Evolutionary conservation across 1,139 yeast genomes (phyloP).

Genomic region (Wickerhamiella infanticola): DNA sequence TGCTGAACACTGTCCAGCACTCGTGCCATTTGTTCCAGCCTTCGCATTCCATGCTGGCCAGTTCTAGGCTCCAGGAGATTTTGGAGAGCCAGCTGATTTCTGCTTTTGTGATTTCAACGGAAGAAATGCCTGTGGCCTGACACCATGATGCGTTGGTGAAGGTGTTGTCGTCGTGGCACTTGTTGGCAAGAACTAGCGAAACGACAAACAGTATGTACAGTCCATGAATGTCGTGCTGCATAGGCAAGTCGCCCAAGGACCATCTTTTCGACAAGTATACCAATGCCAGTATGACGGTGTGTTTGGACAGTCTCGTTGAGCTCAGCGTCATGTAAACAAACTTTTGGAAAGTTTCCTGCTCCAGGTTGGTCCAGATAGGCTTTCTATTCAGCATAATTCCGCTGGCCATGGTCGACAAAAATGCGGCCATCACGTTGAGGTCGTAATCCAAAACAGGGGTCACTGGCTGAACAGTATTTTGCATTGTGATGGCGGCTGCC

Average conservation of each 20-base stretch:
- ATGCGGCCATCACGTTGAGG: conserved; percentile 59
- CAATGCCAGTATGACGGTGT: conserved; percentile 63
- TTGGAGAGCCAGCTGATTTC: conserved; percentile 53
- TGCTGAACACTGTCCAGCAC: conserved; percentile 19
- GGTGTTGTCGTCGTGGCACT: conserved; percentile 91
- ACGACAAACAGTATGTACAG: conserved; percentile 40
- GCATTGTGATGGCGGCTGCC: not conserved
- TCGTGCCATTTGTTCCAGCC: conserved; percentile 28
- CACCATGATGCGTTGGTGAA: conserved; percentile 93
- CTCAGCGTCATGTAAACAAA: conserved; percentile 54
- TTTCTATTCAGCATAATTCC: conserved; percentile 31
- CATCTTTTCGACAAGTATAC: conserved; percentile 48
- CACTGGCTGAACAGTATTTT: not conserved
- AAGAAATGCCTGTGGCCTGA: conserved; percentile 73
- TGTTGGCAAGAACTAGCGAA: conserved; percentile 72
- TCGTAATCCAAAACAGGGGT: conserved; percentile 42
- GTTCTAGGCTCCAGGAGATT: conserved; percentile 23
- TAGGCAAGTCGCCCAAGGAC: conserved; percentile 20
- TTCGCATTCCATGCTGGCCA: conserved; percentile 18
- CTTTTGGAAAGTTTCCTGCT: conserved; percentile 35
- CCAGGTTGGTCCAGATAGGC: conserved; percentile 10
- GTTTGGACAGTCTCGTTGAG: conserved; percentile 80
- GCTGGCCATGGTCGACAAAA: conserved; percentile 50
- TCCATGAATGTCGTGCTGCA: conserved; percentile 13
- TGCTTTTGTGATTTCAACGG: conserved; percentile 41